phyloP scores from a whole-genome alignment of 345 rosid genomes.

The Brassica juncea region DNA sequence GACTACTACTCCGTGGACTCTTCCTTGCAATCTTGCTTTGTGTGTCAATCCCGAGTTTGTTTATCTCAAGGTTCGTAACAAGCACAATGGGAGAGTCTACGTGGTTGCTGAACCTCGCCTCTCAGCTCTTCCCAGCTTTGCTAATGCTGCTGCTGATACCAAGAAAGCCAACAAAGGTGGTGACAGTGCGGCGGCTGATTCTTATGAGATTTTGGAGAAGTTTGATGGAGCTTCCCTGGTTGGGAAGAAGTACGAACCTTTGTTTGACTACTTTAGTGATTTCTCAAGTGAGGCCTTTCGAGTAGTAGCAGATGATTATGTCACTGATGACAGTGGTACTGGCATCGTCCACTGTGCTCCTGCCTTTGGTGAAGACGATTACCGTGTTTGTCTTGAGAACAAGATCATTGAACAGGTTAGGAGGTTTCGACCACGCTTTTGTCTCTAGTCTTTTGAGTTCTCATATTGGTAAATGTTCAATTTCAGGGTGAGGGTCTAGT shows the following conservation, averaged over 20 bases:
- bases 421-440: background rate
- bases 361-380: conserved; percentile 98
- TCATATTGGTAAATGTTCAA: background rate
- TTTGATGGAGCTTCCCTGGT: conserved; percentile 65
- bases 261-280: conserved; percentile 83
- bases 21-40: conserved; percentile 91
- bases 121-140: conserved; percentile 59
- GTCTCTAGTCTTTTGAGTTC: background rate
- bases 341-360: conserved; percentile 97
- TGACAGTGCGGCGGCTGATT: conserved; percentile 48
- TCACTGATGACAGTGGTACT: conserved; percentile 91
- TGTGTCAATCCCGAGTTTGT: conserved; percentile 79
- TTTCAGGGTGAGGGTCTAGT: conserved; percentile 70
- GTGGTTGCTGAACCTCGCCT: conserved; percentile 85
- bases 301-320: conserved; percentile 90
- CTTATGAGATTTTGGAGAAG: conserved; percentile 67
- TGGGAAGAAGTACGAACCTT: conserved; percentile 85
- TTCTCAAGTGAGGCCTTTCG: conserved; percentile 69
- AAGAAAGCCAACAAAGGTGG: conserved; percentile 64
- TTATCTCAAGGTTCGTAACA: conserved; percentile 84
- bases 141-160: conserved; percentile 46
- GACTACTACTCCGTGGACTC: conserved; percentile 99
- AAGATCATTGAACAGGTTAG: conserved; percentile 44
- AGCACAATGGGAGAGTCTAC: conserved; percentile 63
- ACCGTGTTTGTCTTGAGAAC: conserved; percentile 82